Evolutionary conservation across 441 rosid species (phyloP), one percentile per base, ranked within the genome.

Genomic region (Breynia disticha): DNA sequence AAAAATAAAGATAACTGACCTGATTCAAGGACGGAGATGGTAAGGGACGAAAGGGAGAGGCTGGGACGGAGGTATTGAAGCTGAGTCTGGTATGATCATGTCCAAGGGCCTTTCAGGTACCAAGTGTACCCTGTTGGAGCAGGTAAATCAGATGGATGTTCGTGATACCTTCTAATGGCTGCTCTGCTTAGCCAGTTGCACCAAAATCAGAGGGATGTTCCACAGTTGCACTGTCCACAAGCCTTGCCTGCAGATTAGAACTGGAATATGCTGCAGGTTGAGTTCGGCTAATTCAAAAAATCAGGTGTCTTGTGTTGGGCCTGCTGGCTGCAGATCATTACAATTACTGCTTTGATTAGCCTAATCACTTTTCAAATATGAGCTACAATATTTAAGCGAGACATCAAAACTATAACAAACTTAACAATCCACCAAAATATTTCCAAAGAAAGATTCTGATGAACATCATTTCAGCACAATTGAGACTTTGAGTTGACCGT

Each of bases 191-290:
- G 32, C 61, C 68, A 53, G 46, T 62, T 37, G 67, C 76, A 41
- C 72, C 63, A 7, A 64, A 60, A 67, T 71, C 77, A 45, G 78
- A 74, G 59, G 65, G 50, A 43, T 56, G 67, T 58, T 72, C 74
- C 28, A 77, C 67, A 55, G 51, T 67, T 62, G 55, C 75, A 68
- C 72, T 72, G 60, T 86, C 96, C 70, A 93, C 68, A 59, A 91
- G 83, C 66, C 95, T 81, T 54, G 83, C 82, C 59, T 84, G 90
- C 71, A 91, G 79, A 69, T 70, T 88, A 65, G 83, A 74, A 68
- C 84, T 85, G 62, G 87, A 58, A 67, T 76, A 74, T 48, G 64
- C 75, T 55, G 77, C 55, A 61, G 68, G 69, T 63, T 68, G 80
- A 69, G 55, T 66, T 70, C 62, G 80, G 32, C 52, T 52, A 20